Percentiles rank a stretch among this genome's conserved stretches.
These are phyloP conservation scores for Metschnikowia dekortorum DNA, from an alignment of 805 yeast genomes.

Conservation along the genomic window DNA sequence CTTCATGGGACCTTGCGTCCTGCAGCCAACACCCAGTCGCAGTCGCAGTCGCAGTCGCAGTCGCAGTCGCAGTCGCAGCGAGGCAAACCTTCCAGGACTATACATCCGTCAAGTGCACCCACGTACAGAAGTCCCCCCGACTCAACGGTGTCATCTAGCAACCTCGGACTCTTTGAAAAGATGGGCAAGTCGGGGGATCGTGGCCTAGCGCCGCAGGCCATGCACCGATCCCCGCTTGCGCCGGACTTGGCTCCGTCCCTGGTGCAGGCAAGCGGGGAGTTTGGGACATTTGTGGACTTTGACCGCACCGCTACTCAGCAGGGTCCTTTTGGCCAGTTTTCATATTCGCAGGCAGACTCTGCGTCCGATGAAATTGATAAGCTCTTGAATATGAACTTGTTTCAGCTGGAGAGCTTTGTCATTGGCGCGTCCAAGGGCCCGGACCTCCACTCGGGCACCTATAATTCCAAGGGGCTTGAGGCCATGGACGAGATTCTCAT, in stretches of 20 bases:
- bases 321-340: not conserved
- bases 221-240: not conserved
- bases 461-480: constrained; percentile 20
- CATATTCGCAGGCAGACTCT: constrained; percentile 8
- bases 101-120: not conserved
- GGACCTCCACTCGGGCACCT: constrained; percentile 6
- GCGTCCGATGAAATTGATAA: constrained; percentile 37
- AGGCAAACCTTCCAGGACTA: not conserved
- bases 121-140: constrained; percentile 3
- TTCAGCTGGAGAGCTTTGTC: constrained; percentile 30
- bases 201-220: not conserved
- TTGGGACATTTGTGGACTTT: constrained; percentile 7
- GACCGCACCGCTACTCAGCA: constrained; percentile 1
- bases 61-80: not conserved
- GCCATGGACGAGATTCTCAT: constrained; percentile 32
- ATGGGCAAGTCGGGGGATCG: not conserved
- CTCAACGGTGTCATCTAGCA: constrained; percentile 8
- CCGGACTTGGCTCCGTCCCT: not conserved
- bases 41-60: not conserved
- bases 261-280: not conserved
- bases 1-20: constrained; percentile 44
- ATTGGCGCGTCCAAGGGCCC: constrained; percentile 18
- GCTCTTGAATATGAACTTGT: constrained; percentile 36
- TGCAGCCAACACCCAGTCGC: constrained; percentile 18
- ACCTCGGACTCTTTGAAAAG: constrained; percentile 10